Percentiles rank a stretch among this genome's conserved stretches.
These are phyloP conservation scores for Noccaea bulbosa DNA, from an alignment of 345 rosid species.

Conservation along the genomic window DNA sequence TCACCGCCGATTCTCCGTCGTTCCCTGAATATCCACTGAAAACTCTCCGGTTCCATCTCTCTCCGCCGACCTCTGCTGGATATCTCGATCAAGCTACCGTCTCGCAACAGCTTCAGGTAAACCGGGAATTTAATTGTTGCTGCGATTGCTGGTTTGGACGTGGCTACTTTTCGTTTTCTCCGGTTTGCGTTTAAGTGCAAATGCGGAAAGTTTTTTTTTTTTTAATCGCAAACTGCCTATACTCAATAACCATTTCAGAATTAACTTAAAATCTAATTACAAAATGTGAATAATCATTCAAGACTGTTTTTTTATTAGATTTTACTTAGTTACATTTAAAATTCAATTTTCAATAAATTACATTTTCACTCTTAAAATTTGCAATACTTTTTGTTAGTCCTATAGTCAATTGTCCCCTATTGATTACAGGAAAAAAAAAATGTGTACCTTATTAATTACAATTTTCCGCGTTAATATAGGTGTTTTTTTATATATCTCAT, in stretches of 20 bases:
- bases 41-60: slow-evolving; percentile 71
- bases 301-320: no score
- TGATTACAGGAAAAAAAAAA: no score
- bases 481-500: no score
- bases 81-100: slow-evolving; percentile 72
- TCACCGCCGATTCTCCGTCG: slow-evolving; percentile 63
- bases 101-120: slow-evolving; percentile 67
- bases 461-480: no score
- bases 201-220: not conserved
- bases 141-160: slow-evolving; percentile 1
- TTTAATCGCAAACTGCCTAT: not conserved
- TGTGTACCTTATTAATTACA: no score
- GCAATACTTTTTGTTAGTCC: no score
- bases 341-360: no score
- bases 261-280: no score
- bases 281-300: no score
- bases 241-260: not conserved
- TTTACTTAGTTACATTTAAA: no score
- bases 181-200: not conserved
- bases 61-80: slow-evolving; percentile 74
- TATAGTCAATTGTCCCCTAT: no score
- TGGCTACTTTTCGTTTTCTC: not conserved
- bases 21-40: slow-evolving; percentile 54
- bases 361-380: no score
- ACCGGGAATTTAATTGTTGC: not conserved